Evolutionary conservation across 805 yeast genomes (phyloP).

Genomic region (Lipomyces anomalus): DNA sequence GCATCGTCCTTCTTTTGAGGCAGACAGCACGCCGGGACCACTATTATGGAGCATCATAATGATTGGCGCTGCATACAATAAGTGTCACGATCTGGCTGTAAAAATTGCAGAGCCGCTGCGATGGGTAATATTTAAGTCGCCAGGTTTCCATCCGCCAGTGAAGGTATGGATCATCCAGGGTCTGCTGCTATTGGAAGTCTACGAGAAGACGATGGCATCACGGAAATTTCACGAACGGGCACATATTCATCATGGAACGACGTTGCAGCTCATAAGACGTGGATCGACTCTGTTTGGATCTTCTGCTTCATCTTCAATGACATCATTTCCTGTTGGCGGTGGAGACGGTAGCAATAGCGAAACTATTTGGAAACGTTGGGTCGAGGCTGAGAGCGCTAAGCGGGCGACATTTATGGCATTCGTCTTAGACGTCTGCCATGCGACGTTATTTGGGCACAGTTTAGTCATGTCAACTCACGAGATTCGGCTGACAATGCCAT

Average conservation of each 20-base stretch:
- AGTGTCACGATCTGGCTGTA: slow-evolving; percentile 38
- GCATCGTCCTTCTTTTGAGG: slow-evolving; percentile 54
- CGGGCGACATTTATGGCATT: slow-evolving; percentile 77
- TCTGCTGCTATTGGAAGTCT: slow-evolving; percentile 65
- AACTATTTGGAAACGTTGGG: slow-evolving; percentile 60
- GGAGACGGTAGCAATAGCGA: slow-evolving; percentile 23
- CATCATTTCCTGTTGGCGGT: not conserved
- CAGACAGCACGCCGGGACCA: slow-evolving; percentile 44
- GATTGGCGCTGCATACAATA: slow-evolving; percentile 47
- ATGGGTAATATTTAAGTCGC: slow-evolving; percentile 62
- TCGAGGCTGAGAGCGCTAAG: slow-evolving; percentile 71
- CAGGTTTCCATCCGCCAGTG: slow-evolving; percentile 72
- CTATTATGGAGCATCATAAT: slow-evolving; percentile 51
- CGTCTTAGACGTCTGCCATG: slow-evolving; percentile 72
- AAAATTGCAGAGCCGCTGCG: slow-evolving; percentile 55
- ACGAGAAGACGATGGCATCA: slow-evolving; percentile 66
- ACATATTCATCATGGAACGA: slow-evolving; percentile 81
- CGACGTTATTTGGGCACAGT: slow-evolving; percentile 71
- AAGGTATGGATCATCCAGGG: slow-evolving; percentile 71
- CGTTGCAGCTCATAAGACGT: slow-evolving; percentile 69
- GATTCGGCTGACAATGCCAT: slow-evolving; percentile 56
- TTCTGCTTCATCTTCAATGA: slow-evolving; percentile 4
- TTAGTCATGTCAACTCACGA: slow-evolving; percentile 54
- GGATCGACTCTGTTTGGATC: slow-evolving; percentile 52
- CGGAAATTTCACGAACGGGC: slow-evolving; percentile 74